Base-by-base conservation (phyloP, 352 stramenopile genomes). In the Globisporangium alternatum region DNA sequence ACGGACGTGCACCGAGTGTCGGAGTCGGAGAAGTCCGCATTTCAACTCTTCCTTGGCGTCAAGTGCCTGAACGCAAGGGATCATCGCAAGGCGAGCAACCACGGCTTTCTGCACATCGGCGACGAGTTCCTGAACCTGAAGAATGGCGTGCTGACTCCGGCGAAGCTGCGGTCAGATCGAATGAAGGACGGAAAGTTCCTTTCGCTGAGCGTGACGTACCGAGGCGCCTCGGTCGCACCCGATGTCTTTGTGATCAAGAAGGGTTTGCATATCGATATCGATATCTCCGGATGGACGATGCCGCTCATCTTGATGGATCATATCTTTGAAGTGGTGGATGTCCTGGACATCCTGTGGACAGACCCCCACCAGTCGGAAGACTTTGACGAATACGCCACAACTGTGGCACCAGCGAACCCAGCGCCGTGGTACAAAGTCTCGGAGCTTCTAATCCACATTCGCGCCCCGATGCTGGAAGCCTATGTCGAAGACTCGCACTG, bases 401-500 rank as follows among this genome's bases (percentile, higher is more conserved):
- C 61, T 21, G 33, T 15, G 2, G 31, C 49, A 2, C 58, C 35
- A 10, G 37, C 53, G 41, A 47, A 61, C 45, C 31, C 57, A 39
- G 45, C 60, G 33, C 64, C 81, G 0, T 90, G 72, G 83, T 88
- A 78, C 65, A 71, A 88, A 51, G 84, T 95, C 3, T 74, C 81
- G 5, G 83, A 89, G 43, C 69, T 96, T 51, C 70, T 53, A 3
- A 72, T 93, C 12, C 82, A 93, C 53, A 86, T 95, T 68, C 83
- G 82, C 28, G 83, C 80, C 52, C 85, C 86, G 31, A 89, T 95
- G 51, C 57, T 96, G 30, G 88, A 96, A 69, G 86, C 81, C 8
- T 96, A 96, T 28, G 64, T 96, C 15, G 88, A 95, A 75, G 88
- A 96, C 67, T 88, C 80, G 25, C 81, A 96, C 49, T 95, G 86